Conservation (phyloP, 306 rosid species). For the Parietaria judaica region DNA sequence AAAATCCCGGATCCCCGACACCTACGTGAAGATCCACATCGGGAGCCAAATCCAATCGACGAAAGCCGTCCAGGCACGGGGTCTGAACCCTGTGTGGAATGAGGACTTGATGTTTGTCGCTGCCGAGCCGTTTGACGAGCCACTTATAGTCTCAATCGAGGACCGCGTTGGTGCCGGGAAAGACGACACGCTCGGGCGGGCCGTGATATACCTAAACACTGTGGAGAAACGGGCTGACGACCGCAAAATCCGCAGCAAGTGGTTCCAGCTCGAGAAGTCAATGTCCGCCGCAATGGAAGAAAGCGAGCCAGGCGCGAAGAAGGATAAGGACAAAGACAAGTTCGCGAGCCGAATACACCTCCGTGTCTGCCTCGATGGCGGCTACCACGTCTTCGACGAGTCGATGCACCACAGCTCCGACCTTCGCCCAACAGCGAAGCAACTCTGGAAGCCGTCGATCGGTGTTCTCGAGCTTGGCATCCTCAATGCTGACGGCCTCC, state of each 20-base stretch:
- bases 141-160: conserved; percentile 53
- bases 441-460: conserved; percentile 66
- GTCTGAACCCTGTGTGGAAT: conserved; percentile 52
- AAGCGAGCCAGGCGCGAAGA: conserved; percentile 16
- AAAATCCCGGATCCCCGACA: conserved; percentile 55
- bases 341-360: conserved; percentile 63
- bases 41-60: conserved; percentile 60
- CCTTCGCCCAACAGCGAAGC: conserved; percentile 65
- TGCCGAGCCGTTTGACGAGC: conserved; percentile 89
- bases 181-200: conserved; percentile 68
- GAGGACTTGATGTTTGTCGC: conserved; percentile 65
- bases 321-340: conserved; percentile 35
- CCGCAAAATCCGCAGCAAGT: conserved; percentile 27
- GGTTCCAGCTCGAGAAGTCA: conserved; percentile 54
- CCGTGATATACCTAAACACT: conserved; percentile 34
- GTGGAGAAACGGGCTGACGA: conserved; percentile 72
- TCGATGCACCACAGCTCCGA: conserved; percentile 85
- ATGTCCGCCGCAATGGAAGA: conserved; percentile 63
- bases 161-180: conserved; percentile 60
- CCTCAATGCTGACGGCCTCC: conserved; percentile 50
- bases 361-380: conserved; percentile 67
- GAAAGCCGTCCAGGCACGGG: conserved; percentile 43
- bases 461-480: conserved; percentile 87
- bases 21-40: conserved; percentile 60
- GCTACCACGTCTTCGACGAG: conserved; percentile 91